These are phyloP conservation scores for Sicyos baderoa DNA, from an alignment of 306 rosid species.

Conservation along the genomic window DNA sequence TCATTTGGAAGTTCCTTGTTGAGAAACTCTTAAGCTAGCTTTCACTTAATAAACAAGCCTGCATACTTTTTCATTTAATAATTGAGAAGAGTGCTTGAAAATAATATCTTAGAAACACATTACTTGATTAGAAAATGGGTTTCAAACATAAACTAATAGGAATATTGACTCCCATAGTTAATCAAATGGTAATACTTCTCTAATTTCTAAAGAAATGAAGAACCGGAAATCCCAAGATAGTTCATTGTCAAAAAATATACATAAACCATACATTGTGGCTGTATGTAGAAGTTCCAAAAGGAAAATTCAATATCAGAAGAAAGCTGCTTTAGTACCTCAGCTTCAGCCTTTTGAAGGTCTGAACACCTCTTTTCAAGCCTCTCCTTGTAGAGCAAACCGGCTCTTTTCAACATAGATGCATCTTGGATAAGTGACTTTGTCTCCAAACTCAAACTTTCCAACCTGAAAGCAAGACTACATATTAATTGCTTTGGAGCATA, in stretches of 20 bases:
- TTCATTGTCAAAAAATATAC: not conserved
- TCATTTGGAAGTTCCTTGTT: not conserved
- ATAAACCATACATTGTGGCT: not conserved
- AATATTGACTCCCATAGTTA: not conserved
- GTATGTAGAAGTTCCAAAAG: not conserved
- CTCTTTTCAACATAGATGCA: slow-evolving; percentile 43
- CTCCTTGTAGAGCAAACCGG: slow-evolving; percentile 49
- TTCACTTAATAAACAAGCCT: not conserved
- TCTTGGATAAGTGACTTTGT: slow-evolving; percentile 38
- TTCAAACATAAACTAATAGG: not conserved
- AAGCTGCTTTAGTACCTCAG: slow-evolving; percentile 51
- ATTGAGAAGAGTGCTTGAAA: not conserved
- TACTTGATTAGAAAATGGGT: not conserved
- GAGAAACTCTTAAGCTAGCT: not conserved
- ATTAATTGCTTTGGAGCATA: not conserved
- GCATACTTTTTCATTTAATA: not conserved
- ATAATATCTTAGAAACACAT: not conserved
- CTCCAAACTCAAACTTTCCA: slow-evolving; percentile 49
- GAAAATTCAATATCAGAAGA: not conserved
- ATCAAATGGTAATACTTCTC: not conserved
- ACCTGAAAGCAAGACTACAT: slow-evolving; percentile 43
- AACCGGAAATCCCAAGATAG: not conserved
- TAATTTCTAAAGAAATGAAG: slow-evolving; percentile 5
- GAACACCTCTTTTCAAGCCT: slow-evolving; percentile 54
- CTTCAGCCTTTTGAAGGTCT: slow-evolving; percentile 78